Base-by-base conservation (phyloP, 2,329 filamentous ascomycete genomes). In the Aspergillus amoenus region DNA sequence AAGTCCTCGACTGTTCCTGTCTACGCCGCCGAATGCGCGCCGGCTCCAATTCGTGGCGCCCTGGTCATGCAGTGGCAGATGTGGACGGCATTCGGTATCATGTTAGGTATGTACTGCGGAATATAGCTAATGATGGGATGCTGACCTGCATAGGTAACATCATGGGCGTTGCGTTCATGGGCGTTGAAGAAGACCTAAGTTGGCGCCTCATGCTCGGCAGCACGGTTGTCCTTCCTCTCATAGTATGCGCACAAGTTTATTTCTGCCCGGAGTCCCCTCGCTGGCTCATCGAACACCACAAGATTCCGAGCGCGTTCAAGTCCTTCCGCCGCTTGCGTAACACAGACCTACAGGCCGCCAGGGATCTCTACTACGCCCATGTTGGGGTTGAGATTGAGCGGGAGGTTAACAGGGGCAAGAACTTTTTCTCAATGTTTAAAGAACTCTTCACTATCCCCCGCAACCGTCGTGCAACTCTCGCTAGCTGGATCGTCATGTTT, bases 121-220 rank as follows among this genome's bases (percentile, higher is more conserved):
- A 13, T 21, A 8, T 18, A 17, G 15, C 12, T 34, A 3, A 32
- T 8, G 37, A 8, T 42, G 13, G 37, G 11, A 4, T 17, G 8
- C 37, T 17, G 34, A 34, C 41, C 3, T 34, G 27, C 4, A 3
- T 39, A 39, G 51, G 79, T 11, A 79, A 79, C 61, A 77, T 78
- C 57, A 78, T 79, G 67, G 78, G 77, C 13, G 76, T 81, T 18
- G 78, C 77, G 7, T 79, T 81, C 59, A 73, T 73, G 65, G 63
- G 66, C n/a, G 60, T 76, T 9, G 64, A 68, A 5, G 48, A 61
- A 9, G 84, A 86, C 24, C 78, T 82, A 24, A 75, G 86, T 61
- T 90, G 88, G 87, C 82, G 87, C 30, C 75, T 89, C 32, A 88
- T 89, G 84, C 81, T 90, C 66, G 85, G 82, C 3, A 88, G 85